phyloP scores from a whole-genome alignment of 148 eudicot species.

The Rhododendron simsii region DNA sequence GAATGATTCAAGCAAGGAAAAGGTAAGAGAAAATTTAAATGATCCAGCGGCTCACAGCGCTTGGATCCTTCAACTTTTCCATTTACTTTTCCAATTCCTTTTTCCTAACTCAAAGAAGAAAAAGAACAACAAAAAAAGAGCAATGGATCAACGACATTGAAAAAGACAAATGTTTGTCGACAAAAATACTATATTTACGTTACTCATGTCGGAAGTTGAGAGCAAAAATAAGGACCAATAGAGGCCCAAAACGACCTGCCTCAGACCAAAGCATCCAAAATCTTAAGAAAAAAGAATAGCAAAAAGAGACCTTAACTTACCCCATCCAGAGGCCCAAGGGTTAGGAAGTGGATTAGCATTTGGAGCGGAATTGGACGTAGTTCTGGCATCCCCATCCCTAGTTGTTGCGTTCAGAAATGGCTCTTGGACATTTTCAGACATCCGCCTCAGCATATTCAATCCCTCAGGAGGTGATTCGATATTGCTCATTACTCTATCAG shows the following conservation, averaged over 20 bases:
- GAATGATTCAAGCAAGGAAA: not conserved
- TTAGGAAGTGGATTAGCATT: constrained; percentile 47
- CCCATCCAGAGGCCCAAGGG: constrained; percentile 35
- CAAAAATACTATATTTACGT: not conserved
- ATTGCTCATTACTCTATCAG: constrained; percentile 25
- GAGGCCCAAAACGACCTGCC: not conserved
- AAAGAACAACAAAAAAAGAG: not conserved
- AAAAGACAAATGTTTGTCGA: not conserved
- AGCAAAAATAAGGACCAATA: not conserved
- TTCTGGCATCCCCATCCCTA: constrained; percentile 3
- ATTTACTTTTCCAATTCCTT: not conserved
- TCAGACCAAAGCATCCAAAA: not conserved
- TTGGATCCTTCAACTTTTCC: not conserved
- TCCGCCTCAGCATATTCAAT: constrained; percentile 23
- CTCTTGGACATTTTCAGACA: constrained; percentile 21
- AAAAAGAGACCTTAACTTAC: constrained; percentile 16
- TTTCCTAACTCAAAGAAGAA: not conserved
- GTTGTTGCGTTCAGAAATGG: constrained; percentile 23
- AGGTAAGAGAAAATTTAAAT: not conserved
- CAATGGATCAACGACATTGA: not conserved
- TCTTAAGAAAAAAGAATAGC: not conserved
- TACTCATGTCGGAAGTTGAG: not conserved
- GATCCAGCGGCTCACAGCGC: not conserved
- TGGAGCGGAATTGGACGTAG: constrained; percentile 24
- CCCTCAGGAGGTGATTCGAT: constrained; percentile 21